Evolutionary conservation across 345 rosid species (phyloP).

Genomic region (Crucihimalaya himalaica): DNA sequence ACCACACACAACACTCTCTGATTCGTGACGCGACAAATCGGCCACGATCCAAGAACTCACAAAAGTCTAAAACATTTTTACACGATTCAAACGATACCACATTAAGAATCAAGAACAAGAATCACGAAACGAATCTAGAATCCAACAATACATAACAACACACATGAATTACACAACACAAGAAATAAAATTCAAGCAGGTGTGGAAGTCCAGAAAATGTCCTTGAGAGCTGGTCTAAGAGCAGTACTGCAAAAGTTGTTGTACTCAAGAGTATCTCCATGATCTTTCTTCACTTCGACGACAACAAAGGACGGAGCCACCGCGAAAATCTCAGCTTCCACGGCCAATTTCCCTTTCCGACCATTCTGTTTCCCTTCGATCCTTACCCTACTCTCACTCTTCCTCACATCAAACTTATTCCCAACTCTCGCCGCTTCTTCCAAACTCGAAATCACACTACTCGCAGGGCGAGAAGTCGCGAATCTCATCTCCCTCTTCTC

Average conservation of each 20-base stretch:
- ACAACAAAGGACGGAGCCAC: slow-evolving; percentile 73
- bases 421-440: slow-evolving; percentile 72
- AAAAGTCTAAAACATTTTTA: neutral
- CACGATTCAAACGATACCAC: slow-evolving; percentile 15
- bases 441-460: slow-evolving; percentile 77
- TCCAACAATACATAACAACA: slow-evolving; percentile 3
- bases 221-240: slow-evolving; percentile 88
- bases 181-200: slow-evolving; percentile 44
- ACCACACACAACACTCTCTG: slow-evolving; percentile 6
- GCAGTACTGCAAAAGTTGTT: slow-evolving; percentile 84
- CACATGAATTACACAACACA: neutral
- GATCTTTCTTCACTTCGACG: slow-evolving; percentile 91
- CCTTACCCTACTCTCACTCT: slow-evolving; percentile 71
- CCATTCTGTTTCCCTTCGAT: slow-evolving; percentile 79
- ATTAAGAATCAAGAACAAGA: slow-evolving; percentile 34
- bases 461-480: slow-evolving; percentile 75
- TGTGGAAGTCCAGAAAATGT: slow-evolving; percentile 76
- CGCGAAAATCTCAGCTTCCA: slow-evolving; percentile 76
- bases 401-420: slow-evolving; percentile 65
- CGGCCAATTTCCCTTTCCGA: slow-evolving; percentile 78
- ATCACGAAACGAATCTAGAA: slow-evolving; percentile 26
- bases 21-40: slow-evolving; percentile 29
- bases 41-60: slow-evolving; percentile 18
- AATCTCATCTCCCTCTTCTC: slow-evolving; percentile 82
- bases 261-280: slow-evolving; percentile 86